Percentiles rank a stretch among this genome's conserved stretches.
phyloP scores from a whole-genome alignment of 1,284 basidiomycete species.

The Trichosporon ovoides region DNA sequence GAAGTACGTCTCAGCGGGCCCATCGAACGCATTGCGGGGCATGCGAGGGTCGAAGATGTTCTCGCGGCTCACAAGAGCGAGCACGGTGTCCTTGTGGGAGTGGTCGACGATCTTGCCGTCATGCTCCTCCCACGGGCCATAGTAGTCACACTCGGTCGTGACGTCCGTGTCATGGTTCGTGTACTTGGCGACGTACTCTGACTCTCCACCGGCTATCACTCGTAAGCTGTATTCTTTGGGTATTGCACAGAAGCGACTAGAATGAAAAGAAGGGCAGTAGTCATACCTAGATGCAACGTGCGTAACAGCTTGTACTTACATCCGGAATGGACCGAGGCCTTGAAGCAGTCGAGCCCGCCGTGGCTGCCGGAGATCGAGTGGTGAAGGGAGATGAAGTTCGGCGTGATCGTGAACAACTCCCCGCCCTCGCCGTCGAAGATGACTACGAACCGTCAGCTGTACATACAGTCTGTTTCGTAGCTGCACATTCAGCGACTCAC shows the following conservation, averaged over 20 bases:
- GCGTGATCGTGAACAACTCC: not conserved
- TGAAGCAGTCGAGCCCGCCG: not conserved
- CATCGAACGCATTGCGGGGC: not conserved
- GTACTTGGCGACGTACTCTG: not conserved
- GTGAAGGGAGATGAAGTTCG: not conserved
- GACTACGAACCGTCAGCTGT: no score
- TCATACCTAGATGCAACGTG: no score
- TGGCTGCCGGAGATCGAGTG: slow-evolving; percentile 2
- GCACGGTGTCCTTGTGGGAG: not conserved
- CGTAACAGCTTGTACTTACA: not conserved
- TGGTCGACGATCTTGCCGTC: slow-evolving; percentile 4
- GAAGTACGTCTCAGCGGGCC: not conserved
- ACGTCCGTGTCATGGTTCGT: not conserved
- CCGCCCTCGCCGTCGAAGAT: slow-evolving; percentile 2
- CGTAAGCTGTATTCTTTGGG: no score
- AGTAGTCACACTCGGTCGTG: not conserved
- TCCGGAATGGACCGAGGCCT: not conserved
- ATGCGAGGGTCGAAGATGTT: not conserved
- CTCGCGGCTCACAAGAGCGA: not conserved
- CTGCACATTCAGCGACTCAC: not conserved
- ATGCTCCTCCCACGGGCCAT: slow-evolving; percentile 1
- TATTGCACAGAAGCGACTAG: no score
- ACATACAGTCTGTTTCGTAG: no score
- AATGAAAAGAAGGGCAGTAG: no score
- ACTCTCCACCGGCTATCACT: not conserved